Conservation (phyloP, 805 yeast species). For the Saturnispora ahearnii region DNA sequence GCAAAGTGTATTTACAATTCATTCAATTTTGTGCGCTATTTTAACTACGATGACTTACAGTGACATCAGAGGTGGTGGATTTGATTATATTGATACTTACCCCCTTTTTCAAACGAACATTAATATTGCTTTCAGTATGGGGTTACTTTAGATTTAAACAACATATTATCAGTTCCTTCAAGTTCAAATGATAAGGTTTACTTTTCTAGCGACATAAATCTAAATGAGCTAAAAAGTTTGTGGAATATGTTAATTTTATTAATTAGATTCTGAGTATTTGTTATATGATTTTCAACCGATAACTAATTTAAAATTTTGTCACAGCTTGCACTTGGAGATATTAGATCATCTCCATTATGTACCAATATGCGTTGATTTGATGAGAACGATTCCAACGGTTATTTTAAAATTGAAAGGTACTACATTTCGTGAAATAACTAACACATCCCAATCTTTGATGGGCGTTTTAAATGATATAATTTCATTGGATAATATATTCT, state of each 20-base stretch:
- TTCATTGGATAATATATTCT: not conserved
- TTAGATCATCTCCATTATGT: not conserved
- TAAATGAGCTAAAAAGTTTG: conserved; percentile 5
- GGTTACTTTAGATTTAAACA: conserved; percentile 8
- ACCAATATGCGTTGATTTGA: not conserved
- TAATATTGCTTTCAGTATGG: conserved; percentile 8
- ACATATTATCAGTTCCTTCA: not conserved
- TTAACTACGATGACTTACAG: conserved; percentile 11
- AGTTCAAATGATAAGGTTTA: not conserved
- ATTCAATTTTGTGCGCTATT: conserved; percentile 8
- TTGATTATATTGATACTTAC: conserved; percentile 8
- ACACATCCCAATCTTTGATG: not conserved
- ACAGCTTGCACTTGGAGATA: conserved; percentile 4
- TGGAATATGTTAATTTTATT: conserved; percentile 14
- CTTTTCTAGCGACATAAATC: conserved; percentile 6
- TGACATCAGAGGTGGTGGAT: conserved; percentile 10
- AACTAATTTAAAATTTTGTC: conserved; percentile 13
- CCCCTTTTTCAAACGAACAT: conserved; percentile 12
- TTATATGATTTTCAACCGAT: conserved; percentile 8
- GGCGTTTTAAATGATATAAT: not conserved
- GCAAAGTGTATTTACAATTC: conserved; percentile 4
- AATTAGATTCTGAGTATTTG: conserved; percentile 11
- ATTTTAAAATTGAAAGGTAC: not conserved
- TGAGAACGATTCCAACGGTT: conserved; percentile 4
- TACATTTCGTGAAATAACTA: not conserved